phyloP scores from a whole-genome alignment of 75 land plant species.

The Pinus albicaulis region DNA sequence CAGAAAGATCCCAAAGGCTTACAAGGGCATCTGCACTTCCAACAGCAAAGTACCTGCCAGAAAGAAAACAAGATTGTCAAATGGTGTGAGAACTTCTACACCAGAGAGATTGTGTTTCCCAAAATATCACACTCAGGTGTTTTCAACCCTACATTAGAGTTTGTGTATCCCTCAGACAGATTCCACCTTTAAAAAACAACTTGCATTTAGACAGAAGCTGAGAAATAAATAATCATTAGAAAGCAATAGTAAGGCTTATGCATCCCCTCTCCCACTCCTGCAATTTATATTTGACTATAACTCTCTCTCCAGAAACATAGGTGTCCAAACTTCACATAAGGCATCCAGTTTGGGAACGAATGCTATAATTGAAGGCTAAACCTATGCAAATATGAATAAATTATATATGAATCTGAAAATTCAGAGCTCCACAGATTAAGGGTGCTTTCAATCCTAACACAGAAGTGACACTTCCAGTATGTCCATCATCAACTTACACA shows the following conservation, averaged over 20 bases:
- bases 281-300: background rate
- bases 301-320: background rate
- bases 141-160: constrained; percentile 1
- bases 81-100: background rate
- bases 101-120: background rate
- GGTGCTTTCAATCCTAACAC: background rate
- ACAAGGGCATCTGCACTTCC: constrained; percentile 99
- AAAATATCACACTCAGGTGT: background rate
- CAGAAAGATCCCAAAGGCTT: constrained; percentile 95
- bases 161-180: no score
- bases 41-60: constrained; percentile 91
- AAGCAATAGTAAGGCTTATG: no score
- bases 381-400: background rate
- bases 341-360: background rate
- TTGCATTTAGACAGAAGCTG: no score
- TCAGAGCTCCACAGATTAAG: constrained; percentile 5
- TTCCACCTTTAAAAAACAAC: no score
- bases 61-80: background rate
- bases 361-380: background rate
- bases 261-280: background rate
- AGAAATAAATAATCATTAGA: no score
- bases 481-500: no score
- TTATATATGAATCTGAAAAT: background rate
- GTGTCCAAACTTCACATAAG: background rate
- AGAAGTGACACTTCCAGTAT: no score